phyloP scores from a whole-genome alignment of 2,329 filamentous ascomycete genomes.

The Colletotrichum tropicicola region DNA sequence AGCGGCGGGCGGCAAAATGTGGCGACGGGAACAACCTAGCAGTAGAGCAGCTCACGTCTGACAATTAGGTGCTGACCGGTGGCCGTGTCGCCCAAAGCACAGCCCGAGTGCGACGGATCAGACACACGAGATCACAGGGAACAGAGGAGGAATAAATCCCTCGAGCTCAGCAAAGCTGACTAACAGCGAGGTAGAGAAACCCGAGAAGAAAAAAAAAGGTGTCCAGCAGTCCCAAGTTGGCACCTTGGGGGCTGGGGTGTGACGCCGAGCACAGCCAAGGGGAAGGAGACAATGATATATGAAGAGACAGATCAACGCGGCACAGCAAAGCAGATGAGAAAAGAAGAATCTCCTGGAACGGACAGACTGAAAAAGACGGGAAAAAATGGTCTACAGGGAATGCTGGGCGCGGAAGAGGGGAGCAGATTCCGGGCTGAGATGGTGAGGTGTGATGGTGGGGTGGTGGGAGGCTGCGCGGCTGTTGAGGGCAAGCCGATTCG shows the following conservation, averaged over 20 bases:
- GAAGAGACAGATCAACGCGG: neutral
- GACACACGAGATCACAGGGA: neutral
- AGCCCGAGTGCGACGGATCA: neutral
- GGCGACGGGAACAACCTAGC: constrained; percentile 30
- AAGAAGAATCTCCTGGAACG: neutral
- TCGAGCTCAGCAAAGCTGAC: constrained; percentile 2
- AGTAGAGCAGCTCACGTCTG: constrained; percentile 7
- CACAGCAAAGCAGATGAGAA: constrained; percentile 11
- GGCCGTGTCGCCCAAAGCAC: neutral
- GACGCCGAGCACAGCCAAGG: constrained; percentile 4
- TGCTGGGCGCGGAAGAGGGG: constrained; percentile 25
- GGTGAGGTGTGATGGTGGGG: constrained; percentile 20
- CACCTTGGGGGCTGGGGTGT: neutral
- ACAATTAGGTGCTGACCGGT: constrained; percentile 33
- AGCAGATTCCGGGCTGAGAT: constrained; percentile 15
- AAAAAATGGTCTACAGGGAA: constrained; percentile 9
- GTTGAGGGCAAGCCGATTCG: constrained; percentile 32
- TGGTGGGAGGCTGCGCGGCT: constrained; percentile 32
- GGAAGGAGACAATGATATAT: neutral
- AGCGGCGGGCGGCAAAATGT: constrained; percentile 1
- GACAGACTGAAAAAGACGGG: neutral
- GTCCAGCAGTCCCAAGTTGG: neutral
- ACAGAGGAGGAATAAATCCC: neutral
- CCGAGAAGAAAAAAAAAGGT: neutral
- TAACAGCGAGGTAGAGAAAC: neutral